phyloP scores from a whole-genome alignment of 306 rosid species.

The Trifolium dubium region DNA sequence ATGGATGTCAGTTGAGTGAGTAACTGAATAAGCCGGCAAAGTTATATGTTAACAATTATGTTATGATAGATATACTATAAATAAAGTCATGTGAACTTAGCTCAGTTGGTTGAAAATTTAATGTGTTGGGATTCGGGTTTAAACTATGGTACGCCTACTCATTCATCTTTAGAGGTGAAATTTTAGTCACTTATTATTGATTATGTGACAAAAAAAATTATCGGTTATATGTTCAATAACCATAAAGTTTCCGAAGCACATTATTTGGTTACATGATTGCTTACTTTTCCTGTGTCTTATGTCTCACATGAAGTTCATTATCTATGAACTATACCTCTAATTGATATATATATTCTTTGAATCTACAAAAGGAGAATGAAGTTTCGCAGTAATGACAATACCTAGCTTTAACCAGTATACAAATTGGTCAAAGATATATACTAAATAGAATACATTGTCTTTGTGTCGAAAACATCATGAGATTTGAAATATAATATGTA shows the following conservation, averaged over 20 bases:
- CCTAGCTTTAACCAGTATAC: background rate
- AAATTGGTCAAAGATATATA: conserved; percentile 14
- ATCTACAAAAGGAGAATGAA: background rate
- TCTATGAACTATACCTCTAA: background rate
- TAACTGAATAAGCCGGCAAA: too few relatives aligned
- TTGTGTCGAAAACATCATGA: conserved; percentile 7
- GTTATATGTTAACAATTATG: too few relatives aligned
- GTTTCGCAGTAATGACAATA: background rate
- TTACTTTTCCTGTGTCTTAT: background rate
- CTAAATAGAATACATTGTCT: conserved; percentile 5
- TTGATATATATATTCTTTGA: background rate
- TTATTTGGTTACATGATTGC: background rate
- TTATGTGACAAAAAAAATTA: too few relatives aligned
- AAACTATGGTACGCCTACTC: too few relatives aligned
- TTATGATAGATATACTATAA: too few relatives aligned
- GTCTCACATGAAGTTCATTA: background rate
- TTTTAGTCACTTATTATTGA: too few relatives aligned
- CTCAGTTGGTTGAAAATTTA: too few relatives aligned
- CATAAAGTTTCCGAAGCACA: conserved; percentile 1
- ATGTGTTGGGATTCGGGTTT: too few relatives aligned
- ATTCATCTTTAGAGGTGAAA: too few relatives aligned
- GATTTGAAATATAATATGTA: background rate
- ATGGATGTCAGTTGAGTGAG: too few relatives aligned
- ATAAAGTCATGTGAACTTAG: too few relatives aligned
- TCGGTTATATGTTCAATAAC: background rate